These are phyloP conservation scores for Tuber indicum DNA, from an alignment of 495 filamentous ascomycete species.

Conservation along the genomic window DNA sequence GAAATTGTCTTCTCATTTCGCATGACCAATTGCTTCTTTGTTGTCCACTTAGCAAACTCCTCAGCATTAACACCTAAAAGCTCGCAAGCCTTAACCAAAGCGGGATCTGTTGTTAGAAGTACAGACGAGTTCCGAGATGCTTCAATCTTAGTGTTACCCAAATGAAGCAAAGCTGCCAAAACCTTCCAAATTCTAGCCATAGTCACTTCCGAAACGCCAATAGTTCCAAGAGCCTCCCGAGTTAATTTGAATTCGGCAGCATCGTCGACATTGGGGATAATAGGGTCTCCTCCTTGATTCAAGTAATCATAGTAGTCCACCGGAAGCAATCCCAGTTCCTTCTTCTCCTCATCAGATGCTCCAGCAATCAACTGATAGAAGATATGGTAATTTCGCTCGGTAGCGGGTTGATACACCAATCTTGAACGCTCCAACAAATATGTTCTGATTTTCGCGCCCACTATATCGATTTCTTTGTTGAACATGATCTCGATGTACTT, in stretches of 20 bases:
- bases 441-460: constrained; percentile 92
- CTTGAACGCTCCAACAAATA: constrained; percentile 93
- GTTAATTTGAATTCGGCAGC: constrained; percentile 87
- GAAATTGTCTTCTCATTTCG: constrained; percentile 97
- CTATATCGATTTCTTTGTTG: constrained; percentile 88
- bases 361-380: constrained; percentile 98
- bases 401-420: constrained; percentile 95
- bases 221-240: constrained; percentile 73
- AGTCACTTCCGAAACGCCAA: constrained; percentile 67
- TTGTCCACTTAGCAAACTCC: constrained; percentile 97
- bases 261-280: constrained; percentile 93
- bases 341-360: constrained; percentile 73
- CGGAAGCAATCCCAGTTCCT: constrained; percentile 66
- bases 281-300: constrained; percentile 86
- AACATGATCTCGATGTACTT: constrained; percentile 99
- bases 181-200: constrained; percentile 86
- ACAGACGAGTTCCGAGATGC: constrained; percentile 81
- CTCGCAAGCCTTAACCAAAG: constrained; percentile 70
- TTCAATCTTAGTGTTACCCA: constrained; percentile 93
- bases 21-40: constrained; percentile 97
- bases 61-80: constrained; percentile 80
- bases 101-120: constrained; percentile 71
- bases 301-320: constrained; percentile 92
- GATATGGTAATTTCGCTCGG: constrained; percentile 98
- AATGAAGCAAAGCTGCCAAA: constrained; percentile 83